Percentiles rank a stretch among this genome's conserved stretches.
These are phyloP conservation scores for Stellera chamaejasme DNA, from an alignment of 345 rosid species.

Conservation along the genomic window DNA sequence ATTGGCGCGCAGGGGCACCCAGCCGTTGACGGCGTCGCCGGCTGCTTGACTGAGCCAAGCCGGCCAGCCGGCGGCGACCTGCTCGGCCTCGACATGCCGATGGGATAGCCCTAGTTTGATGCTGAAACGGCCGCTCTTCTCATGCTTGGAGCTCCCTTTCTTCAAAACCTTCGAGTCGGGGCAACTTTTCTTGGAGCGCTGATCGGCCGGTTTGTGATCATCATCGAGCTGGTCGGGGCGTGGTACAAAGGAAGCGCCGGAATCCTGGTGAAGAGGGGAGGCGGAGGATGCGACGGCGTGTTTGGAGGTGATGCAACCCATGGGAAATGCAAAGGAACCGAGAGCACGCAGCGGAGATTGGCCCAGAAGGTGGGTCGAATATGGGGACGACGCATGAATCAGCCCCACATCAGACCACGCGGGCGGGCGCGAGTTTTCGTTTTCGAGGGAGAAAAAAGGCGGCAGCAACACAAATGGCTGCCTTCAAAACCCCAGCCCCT, in stretches of 20 bases:
- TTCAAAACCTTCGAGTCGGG: slow-evolving; percentile 22
- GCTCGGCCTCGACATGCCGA: slow-evolving; percentile 45
- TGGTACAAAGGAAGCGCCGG: slow-evolving; percentile 11
- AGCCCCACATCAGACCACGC: slow-evolving; percentile 32
- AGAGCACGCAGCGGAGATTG: slow-evolving; percentile 17
- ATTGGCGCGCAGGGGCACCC: slow-evolving; percentile 67
- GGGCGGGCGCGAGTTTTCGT: slow-evolving; percentile 2
- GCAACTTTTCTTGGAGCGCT: slow-evolving; percentile 4
- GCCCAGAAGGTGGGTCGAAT: slow-evolving; percentile 39
- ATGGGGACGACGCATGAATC: slow-evolving; percentile 6
- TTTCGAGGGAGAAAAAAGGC: slow-evolving; percentile 8
- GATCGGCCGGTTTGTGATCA: slow-evolving; percentile 22
- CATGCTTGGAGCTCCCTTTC: slow-evolving; percentile 20
- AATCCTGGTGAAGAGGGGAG: slow-evolving; percentile 28
- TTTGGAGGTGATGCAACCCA: slow-evolving; percentile 80
- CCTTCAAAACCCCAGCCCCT: background rate
- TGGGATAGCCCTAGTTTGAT: slow-evolving; percentile 37
- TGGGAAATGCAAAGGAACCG: slow-evolving; percentile 27
- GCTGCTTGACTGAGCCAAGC: slow-evolving; percentile 65
- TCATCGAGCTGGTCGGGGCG: slow-evolving; percentile 8
- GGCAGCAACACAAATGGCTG: background rate
- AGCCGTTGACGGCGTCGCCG: slow-evolving; percentile 60
- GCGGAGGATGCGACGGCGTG: slow-evolving; percentile 19
- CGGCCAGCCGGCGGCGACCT: slow-evolving; percentile 73
- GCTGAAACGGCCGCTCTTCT: slow-evolving; percentile 20